These are phyloP conservation scores for Colletotrichum echinochloae DNA, from an alignment of 2,329 filamentous ascomycete species.

Conservation along the genomic window DNA sequence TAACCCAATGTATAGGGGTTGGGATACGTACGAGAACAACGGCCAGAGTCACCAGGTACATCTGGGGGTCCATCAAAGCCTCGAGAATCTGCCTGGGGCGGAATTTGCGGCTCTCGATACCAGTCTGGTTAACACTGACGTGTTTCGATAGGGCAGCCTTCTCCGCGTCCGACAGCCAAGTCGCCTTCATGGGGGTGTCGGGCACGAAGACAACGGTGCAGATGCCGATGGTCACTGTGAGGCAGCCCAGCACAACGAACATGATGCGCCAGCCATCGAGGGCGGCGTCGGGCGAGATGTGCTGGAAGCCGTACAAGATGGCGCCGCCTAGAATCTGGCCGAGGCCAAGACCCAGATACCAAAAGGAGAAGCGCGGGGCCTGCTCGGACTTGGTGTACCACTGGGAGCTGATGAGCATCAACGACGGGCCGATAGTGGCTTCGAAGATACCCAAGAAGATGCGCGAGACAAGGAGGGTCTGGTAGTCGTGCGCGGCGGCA, in stretches of 20 bases:
- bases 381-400: conserved; percentile 70
- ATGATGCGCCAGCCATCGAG: conserved; percentile 58
- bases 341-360: conserved; percentile 70
- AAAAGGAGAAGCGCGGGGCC: conserved; percentile 69
- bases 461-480: conserved; percentile 64
- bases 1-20: background rate
- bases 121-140: conserved; percentile 69
- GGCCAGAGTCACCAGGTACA: conserved; percentile 62
- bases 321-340: conserved; percentile 64
- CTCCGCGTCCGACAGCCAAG: conserved; percentile 51
- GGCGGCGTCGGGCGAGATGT: conserved; percentile 53
- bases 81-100: conserved; percentile 65
- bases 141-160: conserved; percentile 62
- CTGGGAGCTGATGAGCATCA: conserved; percentile 71
- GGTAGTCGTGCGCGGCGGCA: conserved; percentile 65
- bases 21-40: conserved; percentile 58
- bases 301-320: conserved; percentile 66
- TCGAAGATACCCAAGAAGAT: conserved; percentile 72
- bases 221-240: conserved; percentile 56
- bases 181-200: conserved; percentile 59
- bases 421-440: conserved; percentile 68
- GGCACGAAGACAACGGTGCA: conserved; percentile 56
- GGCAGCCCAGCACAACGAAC: conserved; percentile 58
- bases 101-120: conserved; percentile 66
- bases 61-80: conserved; percentile 62